Evolutionary conservation across 495 filamentous ascomycete genomes (phyloP), one percentile per base, ranked within the genome.

Genomic region (Hypomontagnella submonticulosa): DNA sequence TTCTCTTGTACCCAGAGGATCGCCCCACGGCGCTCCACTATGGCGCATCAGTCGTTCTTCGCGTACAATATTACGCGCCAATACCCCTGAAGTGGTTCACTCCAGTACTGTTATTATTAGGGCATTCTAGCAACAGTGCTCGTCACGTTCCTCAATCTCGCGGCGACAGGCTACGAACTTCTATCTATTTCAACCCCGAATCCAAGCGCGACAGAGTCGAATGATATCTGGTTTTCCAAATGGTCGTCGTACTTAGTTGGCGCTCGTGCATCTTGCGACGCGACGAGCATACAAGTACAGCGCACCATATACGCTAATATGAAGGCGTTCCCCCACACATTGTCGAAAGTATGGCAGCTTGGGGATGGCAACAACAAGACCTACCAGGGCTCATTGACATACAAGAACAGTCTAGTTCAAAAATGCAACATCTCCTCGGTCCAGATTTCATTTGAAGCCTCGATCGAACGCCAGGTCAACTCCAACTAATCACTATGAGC

Each of bases 61-160:
- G 62, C 55, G 15, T 75, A 73, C 40, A 59, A 23, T 32, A 27
- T 75, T 51, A 70, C 59, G 5, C 57, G 71, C 27, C 54, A 62
- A 8, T 75, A 75, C 50, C 73, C 8, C 72, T 65, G 23, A 60
- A 50, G 43, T 76, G 72, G 67, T 69, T 74, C 51, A 74, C 73
- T 16, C 72, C 72, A 11, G 47, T n/a, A n/a, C 63, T 16, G 61
- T 54, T 23, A 34, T 75, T 33, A 23, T 73, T 20, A 72, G 73
- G 68, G 49, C 18, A 48, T 71, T 18, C 36, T 73, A 49, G 55
- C 66, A 11, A 50, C 59, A 8, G 66, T 56, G 9, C 66, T 74
- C 19, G 58, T 76, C 37, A 71, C 73, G 8, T 27, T 75, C 33
- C 16, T 76, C 19, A 75, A 75, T 40, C 55, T 70, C 30, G 64